These are phyloP conservation scores for Fraxinus velutina DNA, from an alignment of 305 asterid species.

Conservation along the genomic window DNA sequence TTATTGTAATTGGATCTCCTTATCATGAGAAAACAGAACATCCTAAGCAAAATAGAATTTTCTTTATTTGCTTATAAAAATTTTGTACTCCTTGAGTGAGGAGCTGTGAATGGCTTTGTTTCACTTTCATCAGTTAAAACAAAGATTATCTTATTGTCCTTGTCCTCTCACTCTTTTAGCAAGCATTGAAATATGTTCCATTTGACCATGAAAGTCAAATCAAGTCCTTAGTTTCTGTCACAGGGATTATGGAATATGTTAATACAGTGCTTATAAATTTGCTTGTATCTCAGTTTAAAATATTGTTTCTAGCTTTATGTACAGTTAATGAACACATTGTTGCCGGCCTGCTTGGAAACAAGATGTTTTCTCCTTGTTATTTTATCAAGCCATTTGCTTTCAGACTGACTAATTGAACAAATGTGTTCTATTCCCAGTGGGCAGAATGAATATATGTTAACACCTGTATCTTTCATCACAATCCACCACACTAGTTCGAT, in stretches of 20 bases:
- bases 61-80: not conserved
- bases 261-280: not conserved
- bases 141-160: not conserved
- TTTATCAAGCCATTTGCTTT: not conserved
- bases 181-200: not conserved
- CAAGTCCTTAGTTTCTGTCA: not conserved
- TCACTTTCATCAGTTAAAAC: not conserved
- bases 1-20: slow-evolving; percentile 1
- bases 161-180: not conserved
- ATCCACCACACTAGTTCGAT: slow-evolving; percentile 41
- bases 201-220: not conserved
- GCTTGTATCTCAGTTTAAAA: not conserved
- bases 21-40: not conserved
- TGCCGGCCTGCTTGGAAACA: not conserved
- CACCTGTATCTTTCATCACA: slow-evolving; percentile 71
- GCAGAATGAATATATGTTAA: slow-evolving; percentile 52
- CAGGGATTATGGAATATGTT: not conserved
- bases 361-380: not conserved
- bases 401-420: not conserved
- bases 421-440: slow-evolving; percentile 40
- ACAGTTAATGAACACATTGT: not conserved
- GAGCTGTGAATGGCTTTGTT: not conserved
- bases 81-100: not conserved
- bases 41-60: not conserved
- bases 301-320: not conserved